Base-by-base conservation (phyloP, 2,329 filamentous ascomycete genomes). In the Curvularia hawaiiensis region DNA sequence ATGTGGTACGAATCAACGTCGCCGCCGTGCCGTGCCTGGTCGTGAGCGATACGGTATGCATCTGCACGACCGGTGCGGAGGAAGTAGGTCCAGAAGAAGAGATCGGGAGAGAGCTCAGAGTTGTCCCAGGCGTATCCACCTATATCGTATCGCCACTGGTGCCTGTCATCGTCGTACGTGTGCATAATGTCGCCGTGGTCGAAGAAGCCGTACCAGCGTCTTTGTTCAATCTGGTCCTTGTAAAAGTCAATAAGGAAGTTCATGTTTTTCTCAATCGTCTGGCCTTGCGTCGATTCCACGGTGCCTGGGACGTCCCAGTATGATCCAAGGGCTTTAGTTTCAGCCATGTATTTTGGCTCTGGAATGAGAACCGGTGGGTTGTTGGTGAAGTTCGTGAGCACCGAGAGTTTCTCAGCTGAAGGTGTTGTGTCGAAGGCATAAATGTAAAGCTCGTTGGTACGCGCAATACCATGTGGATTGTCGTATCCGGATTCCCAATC, bases 101-200 rank as follows among this genome's bases (percentile, higher is more conserved):
- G 71, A 62, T 88, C 85, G 0, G 86, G 83, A 0, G 85, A 88
- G 0, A 88, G 77, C 67, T 88, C 85, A 0, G 83, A 85, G 65
- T 88, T 88, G 48, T 88, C 85, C 86, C 86, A 88, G 0, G 84
- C 85, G 56, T 85, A 88, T 0, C 86, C 86, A 3, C 86, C 86
- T 18, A 88, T 71, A 45, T 88, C 86, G 54, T 88, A 88, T 1
- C 84, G 79, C 86, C 86, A 88, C 0, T 78, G 78, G 60, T 88
- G 85, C 4, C 85, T 77, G 66, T 87, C 81, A 0, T 69, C 61
- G 50, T 88, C 85, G 58, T 88, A 88, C 0, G 84, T 83, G 63
- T 88, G 86, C 78, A 85, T 85, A 40, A 88, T 79, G 61, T 88
- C 86, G 2, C 86, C 86, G 52, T 86, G 79, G 58, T 88, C 85